Percentiles rank a stretch among this genome's conserved stretches.
Conservation (phyloP, 169 alveolate species). For the Eimeria necatrix region DNA sequence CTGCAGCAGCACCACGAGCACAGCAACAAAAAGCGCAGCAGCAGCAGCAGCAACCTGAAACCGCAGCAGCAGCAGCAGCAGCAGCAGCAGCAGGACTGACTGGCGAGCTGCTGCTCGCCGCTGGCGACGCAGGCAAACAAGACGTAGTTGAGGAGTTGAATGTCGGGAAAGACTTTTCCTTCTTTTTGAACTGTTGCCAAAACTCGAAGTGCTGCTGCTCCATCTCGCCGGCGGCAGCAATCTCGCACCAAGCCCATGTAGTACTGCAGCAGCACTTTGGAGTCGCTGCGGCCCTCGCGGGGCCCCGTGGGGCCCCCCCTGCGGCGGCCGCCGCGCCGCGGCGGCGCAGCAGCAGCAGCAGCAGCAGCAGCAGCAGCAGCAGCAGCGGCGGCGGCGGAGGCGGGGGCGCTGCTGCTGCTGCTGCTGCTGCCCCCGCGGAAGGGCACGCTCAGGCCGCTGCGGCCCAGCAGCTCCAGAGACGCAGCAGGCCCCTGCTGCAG, state of each 20-base stretch:
- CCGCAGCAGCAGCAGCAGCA: no score
- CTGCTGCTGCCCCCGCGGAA: constrained; percentile 7
- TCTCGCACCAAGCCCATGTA: constrained; percentile 67
- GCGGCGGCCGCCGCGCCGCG: background rate
- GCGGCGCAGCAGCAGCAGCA: constrained; percentile 1
- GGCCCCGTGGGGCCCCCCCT: background rate
- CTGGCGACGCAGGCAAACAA: constrained; percentile 66
- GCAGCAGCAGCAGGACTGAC: background rate
- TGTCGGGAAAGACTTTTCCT: constrained; percentile 16
- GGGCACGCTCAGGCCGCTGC: background rate
- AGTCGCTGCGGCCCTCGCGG: background rate
- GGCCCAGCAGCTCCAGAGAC: background rate
- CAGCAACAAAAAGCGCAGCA: no score
- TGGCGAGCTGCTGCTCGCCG: background rate
- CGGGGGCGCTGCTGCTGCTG: constrained; percentile 1
- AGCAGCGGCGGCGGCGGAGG: background rate
- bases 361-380: constrained; percentile 32
- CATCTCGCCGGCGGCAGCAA: constrained; percentile 28
- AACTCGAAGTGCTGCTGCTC: constrained; percentile 32
- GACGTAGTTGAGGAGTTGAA: constrained; percentile 68
- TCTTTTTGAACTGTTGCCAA: constrained; percentile 44
- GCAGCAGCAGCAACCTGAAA: no score
- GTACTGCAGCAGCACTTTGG: constrained; percentile 39
- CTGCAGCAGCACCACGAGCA: no score
- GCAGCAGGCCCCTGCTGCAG: background rate